These are phyloP conservation scores for Ceratocystis diversiconidia DNA, from an alignment of 2,329 filamentous ascomycete genomes.

Conservation along the genomic window DNA sequence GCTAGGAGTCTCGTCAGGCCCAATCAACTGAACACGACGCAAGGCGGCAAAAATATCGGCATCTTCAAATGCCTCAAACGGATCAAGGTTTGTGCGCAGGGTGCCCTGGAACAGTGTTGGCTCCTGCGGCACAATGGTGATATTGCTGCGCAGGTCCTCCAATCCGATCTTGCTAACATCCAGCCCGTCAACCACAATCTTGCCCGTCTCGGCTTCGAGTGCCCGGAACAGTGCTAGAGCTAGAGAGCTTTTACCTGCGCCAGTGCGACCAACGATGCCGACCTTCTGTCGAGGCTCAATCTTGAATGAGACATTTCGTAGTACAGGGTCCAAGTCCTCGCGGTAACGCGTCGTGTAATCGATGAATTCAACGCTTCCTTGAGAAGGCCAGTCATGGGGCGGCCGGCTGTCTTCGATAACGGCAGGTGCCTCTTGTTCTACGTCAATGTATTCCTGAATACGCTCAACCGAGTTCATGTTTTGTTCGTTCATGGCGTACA, in stretches of 20 bases:
- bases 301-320: slow-evolving; percentile 72
- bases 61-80: slow-evolving; percentile 77
- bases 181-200: slow-evolving; percentile 81
- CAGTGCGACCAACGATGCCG: slow-evolving; percentile 88
- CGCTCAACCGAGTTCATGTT: slow-evolving; percentile 99
- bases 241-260: slow-evolving; percentile 90
- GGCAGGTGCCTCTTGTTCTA: slow-evolving; percentile 78
- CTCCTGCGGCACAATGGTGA: slow-evolving; percentile 96
- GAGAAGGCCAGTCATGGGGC: slow-evolving; percentile 65
- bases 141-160: slow-evolving; percentile 81
- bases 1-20: slow-evolving; percentile 33
- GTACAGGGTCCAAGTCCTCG: slow-evolving; percentile 70
- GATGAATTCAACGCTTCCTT: slow-evolving; percentile 76
- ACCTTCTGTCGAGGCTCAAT: slow-evolving; percentile 82
- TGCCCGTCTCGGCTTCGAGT: slow-evolving; percentile 77
- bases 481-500: slow-evolving; percentile 92
- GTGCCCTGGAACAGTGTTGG: slow-evolving; percentile 89
- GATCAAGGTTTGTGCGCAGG: slow-evolving; percentile 82
- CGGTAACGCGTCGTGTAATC: slow-evolving; percentile 83
- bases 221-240: slow-evolving; percentile 87
- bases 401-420: slow-evolving; percentile 69
- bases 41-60: slow-evolving; percentile 80
- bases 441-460: slow-evolving; percentile 90
- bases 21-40: slow-evolving; percentile 77
- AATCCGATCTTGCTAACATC: slow-evolving; percentile 82